Conservation (phyloP, 345 rosid species). For the Citropsis articulata region DNA sequence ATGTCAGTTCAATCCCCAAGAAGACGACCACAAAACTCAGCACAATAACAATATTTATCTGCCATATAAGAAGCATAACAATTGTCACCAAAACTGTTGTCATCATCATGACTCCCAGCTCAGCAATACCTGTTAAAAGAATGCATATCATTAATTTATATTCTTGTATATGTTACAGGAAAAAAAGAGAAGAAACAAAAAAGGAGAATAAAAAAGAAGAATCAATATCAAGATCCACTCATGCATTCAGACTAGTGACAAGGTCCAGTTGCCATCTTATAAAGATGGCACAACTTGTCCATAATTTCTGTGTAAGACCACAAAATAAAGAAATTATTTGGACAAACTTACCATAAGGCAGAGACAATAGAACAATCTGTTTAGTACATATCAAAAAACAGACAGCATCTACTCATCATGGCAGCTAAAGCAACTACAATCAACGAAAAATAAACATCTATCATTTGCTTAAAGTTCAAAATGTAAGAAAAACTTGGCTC, state of each 20-base stretch:
- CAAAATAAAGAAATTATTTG: neutral
- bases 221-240: neutral
- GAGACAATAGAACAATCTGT: neutral
- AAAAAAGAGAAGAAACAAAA: neutral
- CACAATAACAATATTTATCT: conserved; percentile 80
- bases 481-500: neutral
- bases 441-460: neutral
- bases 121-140: conserved; percentile 78
- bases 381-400: neutral
- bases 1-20: conserved; percentile 78
- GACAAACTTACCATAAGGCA: neutral
- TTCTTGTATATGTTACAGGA: neutral
- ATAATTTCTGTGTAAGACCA: neutral
- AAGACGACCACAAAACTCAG: conserved; percentile 62
- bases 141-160: conserved; percentile 22
- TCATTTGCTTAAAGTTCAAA: neutral
- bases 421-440: neutral
- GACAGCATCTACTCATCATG: neutral
- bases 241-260: neutral
- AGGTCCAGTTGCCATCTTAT: neutral
- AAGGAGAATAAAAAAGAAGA: too few species aligned
- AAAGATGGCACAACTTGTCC: neutral
- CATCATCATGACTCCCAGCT: conserved; percentile 99
- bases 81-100: conserved; percentile 85
- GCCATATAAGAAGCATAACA: conserved; percentile 99